Evolutionary conservation across 2,329 filamentous ascomycete species (phyloP).

Genomic region (Epichloe baconii): DNA sequence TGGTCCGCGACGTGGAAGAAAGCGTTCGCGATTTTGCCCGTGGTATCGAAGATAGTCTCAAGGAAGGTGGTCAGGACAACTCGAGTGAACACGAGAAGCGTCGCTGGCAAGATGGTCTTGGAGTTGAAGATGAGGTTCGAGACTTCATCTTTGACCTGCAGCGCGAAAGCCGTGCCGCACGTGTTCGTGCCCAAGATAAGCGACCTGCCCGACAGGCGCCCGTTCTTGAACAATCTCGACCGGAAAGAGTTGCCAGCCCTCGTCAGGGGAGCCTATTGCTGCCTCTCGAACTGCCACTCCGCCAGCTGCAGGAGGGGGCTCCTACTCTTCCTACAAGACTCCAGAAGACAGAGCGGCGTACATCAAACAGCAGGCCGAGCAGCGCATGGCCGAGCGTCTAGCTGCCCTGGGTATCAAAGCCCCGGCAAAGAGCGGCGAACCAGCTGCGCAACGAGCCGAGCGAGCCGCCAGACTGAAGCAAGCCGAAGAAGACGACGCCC

Average conservation of each 20-base stretch:
- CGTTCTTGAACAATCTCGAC: slow-evolving; percentile 29
- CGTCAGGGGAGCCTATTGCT: slow-evolving; percentile 38
- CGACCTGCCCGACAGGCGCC: slow-evolving; percentile 29
- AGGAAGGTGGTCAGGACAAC: slow-evolving; percentile 63
- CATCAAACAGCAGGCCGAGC: slow-evolving; percentile 93
- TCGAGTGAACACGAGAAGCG: slow-evolving; percentile 80
- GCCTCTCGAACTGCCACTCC: slow-evolving; percentile 36
- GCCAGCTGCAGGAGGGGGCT: slow-evolving; percentile 42
- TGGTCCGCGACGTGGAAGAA: slow-evolving; percentile 94
- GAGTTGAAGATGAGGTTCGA: slow-evolving; percentile 90
- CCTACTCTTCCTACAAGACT: slow-evolving; percentile 76
- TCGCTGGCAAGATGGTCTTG: slow-evolving; percentile 90
- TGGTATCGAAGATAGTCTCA: slow-evolving; percentile 75
- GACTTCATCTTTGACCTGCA: slow-evolving; percentile 98
- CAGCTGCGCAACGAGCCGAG: slow-evolving; percentile 69
- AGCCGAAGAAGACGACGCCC: slow-evolving; percentile 88
- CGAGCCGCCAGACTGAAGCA: slow-evolving; percentile 75
- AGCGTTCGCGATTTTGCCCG: slow-evolving; percentile 81
- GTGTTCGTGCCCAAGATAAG: slow-evolving; percentile 48
- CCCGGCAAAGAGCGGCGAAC: slow-evolving; percentile 66
- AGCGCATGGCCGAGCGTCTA: slow-evolving; percentile 90
- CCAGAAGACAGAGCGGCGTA: slow-evolving; percentile 89
- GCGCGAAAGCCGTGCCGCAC: slow-evolving; percentile 65
- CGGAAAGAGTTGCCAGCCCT: slow-evolving; percentile 26
- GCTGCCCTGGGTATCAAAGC: slow-evolving; percentile 87